Evolutionary conservation across 495 filamentous ascomycete species (phyloP), one percentile per base, ranked within the genome.

Genomic region (Hypoxylon lenormandii): DNA sequence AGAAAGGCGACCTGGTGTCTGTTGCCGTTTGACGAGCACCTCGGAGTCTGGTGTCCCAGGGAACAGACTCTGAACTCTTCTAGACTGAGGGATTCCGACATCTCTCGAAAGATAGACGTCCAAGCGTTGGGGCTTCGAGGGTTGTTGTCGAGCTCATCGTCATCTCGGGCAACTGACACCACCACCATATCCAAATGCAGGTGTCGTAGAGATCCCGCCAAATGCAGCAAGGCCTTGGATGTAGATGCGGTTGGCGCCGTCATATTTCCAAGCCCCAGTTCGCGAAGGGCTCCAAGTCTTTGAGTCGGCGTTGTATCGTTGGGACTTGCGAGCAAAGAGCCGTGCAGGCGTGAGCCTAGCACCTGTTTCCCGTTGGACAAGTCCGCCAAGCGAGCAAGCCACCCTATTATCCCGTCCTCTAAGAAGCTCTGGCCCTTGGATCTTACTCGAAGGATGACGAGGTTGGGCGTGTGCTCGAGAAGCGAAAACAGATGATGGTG

Each of bases 1-100:
- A 65, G 49, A 53, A 74, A 74, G n/a, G 61, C 60, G 5, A 72
- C 72, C 16, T 70, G 68, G 33, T 74, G 72, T n/a, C 60, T 53
- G 4, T 51, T 61, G 13, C 36, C 51, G 4, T 65, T 46, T 3
- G 26, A 15, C 28, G 72, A 63, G 49, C 72, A 69, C 4, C 28
- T 58, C 36, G 38, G 12, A 4, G 64, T 72, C 4, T 71, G 66
- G 26, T 72, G 72, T n/a, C 61, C 68, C 12, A 72, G 38, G 15
- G 42, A 56, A 28, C 43, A 26, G 13, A 69, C 16, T 3, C 50
- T 43, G 13, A 72, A 37, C 4, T 62, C 22, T 33, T 72, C 68
- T 15, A 74, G 22, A 7, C 18, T 33, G n/a, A 67, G 19, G 21
- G 42, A 58, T 13, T 8, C 37, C 10, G 60, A 57, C 52, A 74